phyloP scores from a whole-genome alignment of 1,139 yeast genomes.

The Sugiyamaella xylanicola region DNA sequence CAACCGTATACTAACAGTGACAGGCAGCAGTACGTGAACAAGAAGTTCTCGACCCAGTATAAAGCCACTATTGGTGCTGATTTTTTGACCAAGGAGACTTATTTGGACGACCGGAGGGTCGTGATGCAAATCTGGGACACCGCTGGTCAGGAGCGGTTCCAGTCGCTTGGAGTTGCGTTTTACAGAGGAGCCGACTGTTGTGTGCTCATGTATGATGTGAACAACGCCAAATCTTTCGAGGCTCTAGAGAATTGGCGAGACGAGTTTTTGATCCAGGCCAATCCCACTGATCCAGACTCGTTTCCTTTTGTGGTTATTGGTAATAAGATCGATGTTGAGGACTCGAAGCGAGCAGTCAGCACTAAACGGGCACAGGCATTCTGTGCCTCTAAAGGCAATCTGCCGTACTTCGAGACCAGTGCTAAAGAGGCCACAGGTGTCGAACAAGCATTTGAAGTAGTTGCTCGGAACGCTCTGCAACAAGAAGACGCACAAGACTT shows the following conservation, averaged over 20 bases:
- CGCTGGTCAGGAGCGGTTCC: conserved; percentile 88
- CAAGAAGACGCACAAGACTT: conserved; percentile 85
- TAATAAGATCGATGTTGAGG: conserved; percentile 93
- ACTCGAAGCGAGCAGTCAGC: conserved; percentile 78
- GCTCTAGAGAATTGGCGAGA: conserved; percentile 91
- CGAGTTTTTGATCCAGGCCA: conserved; percentile 91
- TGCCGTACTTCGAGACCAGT: conserved; percentile 92
- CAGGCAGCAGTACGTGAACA: conserved; percentile 88
- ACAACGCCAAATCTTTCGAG: conserved; percentile 89
- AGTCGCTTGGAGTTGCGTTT: conserved; percentile 94
- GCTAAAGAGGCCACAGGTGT: conserved; percentile 95
- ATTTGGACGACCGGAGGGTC: conserved; percentile 77
- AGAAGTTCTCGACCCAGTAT: conserved; percentile 92
- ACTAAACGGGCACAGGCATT: conserved; percentile 83
- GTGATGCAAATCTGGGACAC: conserved; percentile 91
- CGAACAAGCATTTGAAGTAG: conserved; percentile 93
- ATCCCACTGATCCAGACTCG: conserved; percentile 88
- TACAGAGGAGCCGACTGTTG: conserved; percentile 99
- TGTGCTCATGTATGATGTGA: conserved; percentile 91
- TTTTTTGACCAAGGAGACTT: conserved; percentile 86
- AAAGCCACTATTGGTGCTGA: conserved; percentile 99
- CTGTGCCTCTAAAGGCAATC: conserved; percentile 82
- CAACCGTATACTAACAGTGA: conserved; percentile 6
- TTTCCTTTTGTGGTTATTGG: conserved; percentile 96
- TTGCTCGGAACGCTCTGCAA: conserved; percentile 92